Conservation (phyloP, 305 asterid species). For the Fraxinus greggii region DNA sequence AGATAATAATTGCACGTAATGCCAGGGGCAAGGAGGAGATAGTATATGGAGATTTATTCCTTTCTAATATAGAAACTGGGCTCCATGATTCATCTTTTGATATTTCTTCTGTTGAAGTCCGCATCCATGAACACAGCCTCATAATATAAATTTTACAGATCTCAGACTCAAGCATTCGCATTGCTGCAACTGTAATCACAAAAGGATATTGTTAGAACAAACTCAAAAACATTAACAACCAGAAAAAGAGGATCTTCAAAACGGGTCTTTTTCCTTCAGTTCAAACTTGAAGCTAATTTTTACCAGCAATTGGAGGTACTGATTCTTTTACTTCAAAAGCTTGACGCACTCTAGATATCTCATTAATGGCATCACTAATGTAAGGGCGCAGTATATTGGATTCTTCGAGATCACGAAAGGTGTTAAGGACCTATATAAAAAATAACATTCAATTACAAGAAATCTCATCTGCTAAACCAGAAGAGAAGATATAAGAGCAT, state of each 20-base stretch:
- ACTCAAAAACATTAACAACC: conserved; percentile 21
- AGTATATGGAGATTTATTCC: conserved; percentile 88
- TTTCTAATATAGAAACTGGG: conserved; percentile 81
- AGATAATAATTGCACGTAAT: conserved; percentile 69
- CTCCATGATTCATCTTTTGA: conserved; percentile 88
- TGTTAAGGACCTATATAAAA: conserved; percentile 61
- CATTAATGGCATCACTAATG: conserved; percentile 80
- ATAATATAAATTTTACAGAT: conserved; percentile 74
- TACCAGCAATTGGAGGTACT: conserved; percentile 91
- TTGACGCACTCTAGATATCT: conserved; percentile 75
- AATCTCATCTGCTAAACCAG: not conserved
- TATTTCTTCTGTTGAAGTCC: conserved; percentile 79
- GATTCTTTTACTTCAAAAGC: conserved; percentile 92
- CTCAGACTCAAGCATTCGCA: conserved; percentile 82
- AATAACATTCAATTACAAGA: conserved; percentile 3
- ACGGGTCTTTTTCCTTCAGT: conserved; percentile 2
- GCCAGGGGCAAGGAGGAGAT: conserved; percentile 88
- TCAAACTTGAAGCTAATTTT: conserved; percentile 9
- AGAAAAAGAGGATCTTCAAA: conserved; percentile 11
- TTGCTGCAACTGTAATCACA: conserved; percentile 62
- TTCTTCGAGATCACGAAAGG: conserved; percentile 88
- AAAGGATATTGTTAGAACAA: conserved; percentile 22
- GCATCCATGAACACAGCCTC: conserved; percentile 99
- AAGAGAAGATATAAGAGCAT: conserved; percentile 20
- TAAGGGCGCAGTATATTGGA: conserved; percentile 79